A percentile compares a stretch with the other conserved stretches of the same genome.
phyloP scores from a whole-genome alignment of 306 rosid species.

The Neltuma alba region DNA sequence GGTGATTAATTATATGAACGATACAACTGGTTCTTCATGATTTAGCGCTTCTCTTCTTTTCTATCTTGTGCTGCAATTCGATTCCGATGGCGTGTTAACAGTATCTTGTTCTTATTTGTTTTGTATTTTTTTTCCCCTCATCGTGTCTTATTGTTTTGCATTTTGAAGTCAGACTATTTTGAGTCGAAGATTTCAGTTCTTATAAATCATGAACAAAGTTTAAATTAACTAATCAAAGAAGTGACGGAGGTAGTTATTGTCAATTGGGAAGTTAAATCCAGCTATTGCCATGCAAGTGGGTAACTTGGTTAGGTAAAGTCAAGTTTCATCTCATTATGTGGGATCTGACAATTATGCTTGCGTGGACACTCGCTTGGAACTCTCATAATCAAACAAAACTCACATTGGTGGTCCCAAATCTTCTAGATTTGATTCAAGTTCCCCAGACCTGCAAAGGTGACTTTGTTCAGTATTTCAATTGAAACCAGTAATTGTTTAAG shows the following conservation, averaged over 20 bases:
- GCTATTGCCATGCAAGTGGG: slow-evolving; percentile 3
- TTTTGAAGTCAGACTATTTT: slow-evolving; percentile 1
- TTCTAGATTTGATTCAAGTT: slow-evolving; percentile 20
- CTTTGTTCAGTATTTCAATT: slow-evolving; percentile 26
- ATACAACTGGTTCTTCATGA: background rate
- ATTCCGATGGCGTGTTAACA: background rate
- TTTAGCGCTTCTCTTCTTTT: background rate
- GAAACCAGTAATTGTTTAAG: slow-evolving; percentile 5
- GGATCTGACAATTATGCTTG: slow-evolving; percentile 21
- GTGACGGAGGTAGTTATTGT: slow-evolving; percentile 17
- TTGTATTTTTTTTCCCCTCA: slow-evolving; percentile 15
- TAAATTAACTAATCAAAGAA: slow-evolving; percentile 1
- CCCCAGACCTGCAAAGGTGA: slow-evolving; percentile 15
- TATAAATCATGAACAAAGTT: background rate
- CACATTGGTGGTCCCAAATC: slow-evolving; percentile 10
- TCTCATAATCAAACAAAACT: slow-evolving; percentile 1
- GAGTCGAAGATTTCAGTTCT: slow-evolving; percentile 20
- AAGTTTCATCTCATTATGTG: background rate
- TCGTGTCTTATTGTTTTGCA: background rate
- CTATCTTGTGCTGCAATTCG: slow-evolving; percentile 21
- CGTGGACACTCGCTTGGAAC: slow-evolving; percentile 18
- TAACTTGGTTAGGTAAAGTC: slow-evolving; percentile 25
- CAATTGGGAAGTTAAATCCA: slow-evolving; percentile 17
- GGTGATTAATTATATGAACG: background rate
- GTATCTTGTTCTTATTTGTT: background rate